phyloP scores from a whole-genome alignment of 2,329 filamentous ascomycete species.

The Beauveria pseudobassiana region DNA sequence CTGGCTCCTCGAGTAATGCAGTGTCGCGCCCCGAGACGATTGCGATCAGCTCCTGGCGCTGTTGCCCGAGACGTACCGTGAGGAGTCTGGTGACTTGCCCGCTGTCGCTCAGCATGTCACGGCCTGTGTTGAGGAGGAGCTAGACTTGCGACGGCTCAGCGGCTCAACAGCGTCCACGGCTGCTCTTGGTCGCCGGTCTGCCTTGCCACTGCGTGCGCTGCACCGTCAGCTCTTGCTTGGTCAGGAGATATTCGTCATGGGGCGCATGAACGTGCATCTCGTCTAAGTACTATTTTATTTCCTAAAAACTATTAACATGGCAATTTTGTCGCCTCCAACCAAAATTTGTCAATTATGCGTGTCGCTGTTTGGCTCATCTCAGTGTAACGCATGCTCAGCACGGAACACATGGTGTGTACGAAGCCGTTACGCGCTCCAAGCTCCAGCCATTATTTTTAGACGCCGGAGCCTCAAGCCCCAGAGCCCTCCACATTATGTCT shows the following conservation, averaged over 20 bases:
- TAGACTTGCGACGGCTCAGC: conserved; percentile 7
- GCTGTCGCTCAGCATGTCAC: background rate
- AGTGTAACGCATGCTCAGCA: too few species aligned
- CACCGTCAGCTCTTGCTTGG: conserved; percentile 19
- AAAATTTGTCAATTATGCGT: too few species aligned
- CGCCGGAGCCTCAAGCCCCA: too few species aligned
- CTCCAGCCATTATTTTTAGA: too few species aligned
- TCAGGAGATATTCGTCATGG: background rate
- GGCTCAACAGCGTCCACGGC: conserved; percentile 16
- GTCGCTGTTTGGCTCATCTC: too few species aligned
- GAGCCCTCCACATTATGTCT: too few species aligned
- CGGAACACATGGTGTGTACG: too few species aligned
- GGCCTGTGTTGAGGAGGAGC: conserved; percentile 8
- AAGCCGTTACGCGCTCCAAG: too few species aligned
- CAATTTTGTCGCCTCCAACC: too few species aligned
- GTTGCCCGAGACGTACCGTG: conserved; percentile 32
- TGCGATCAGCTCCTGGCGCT: background rate
- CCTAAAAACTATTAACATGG: too few species aligned
- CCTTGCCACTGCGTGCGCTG: conserved; percentile 20
- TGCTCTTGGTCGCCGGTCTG: conserved; percentile 5
- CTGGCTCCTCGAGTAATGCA: background rate
- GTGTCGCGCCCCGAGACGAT: background rate
- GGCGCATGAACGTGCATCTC: background rate
- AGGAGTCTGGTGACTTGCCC: conserved; percentile 11
- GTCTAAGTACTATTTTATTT: background rate